Evolutionary conservation across 352 stramenopile species (phyloP).

Genomic region (Pythium guiyangense): DNA sequence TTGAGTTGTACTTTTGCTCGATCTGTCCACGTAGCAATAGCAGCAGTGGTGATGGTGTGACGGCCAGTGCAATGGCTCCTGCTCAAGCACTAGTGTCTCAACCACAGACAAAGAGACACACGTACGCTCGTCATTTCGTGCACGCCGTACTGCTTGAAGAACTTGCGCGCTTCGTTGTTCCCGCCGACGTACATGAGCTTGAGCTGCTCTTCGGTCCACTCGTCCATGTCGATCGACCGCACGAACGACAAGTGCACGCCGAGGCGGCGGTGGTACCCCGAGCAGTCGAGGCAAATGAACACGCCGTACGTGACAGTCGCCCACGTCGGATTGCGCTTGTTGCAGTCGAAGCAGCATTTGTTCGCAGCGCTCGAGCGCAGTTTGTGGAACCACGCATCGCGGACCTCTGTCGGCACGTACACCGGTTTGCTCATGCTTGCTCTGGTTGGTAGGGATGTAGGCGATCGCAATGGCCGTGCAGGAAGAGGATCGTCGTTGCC

Average conservation of each 20-base stretch:
- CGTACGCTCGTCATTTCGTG: constrained; percentile 84
- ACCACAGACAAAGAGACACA: too few species aligned
- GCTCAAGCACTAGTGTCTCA: too few species aligned
- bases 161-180: constrained; percentile 91
- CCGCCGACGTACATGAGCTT: constrained; percentile 91
- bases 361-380: constrained; percentile 71
- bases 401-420: constrained; percentile 69
- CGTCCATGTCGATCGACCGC: constrained; percentile 94
- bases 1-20: constrained; percentile 90
- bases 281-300: constrained; percentile 96
- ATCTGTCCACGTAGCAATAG: constrained; percentile 50
- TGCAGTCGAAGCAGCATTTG: constrained; percentile 96
- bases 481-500: too few species aligned
- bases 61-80: too few species aligned
- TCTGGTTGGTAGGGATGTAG: too few species aligned
- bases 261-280: constrained; percentile 90
- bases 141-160: constrained; percentile 91
- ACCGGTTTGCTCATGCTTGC: constrained; percentile 33
- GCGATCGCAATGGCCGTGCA: not conserved
- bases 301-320: constrained; percentile 94
- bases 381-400: constrained; percentile 87
- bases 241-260: constrained; percentile 95
- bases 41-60: too few species aligned
- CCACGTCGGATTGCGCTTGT: constrained; percentile 94
- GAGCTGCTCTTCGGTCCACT: constrained; percentile 94